Conservation (phyloP, 768 basidiomycete species). For the Amanita pallidorosea region DNA sequence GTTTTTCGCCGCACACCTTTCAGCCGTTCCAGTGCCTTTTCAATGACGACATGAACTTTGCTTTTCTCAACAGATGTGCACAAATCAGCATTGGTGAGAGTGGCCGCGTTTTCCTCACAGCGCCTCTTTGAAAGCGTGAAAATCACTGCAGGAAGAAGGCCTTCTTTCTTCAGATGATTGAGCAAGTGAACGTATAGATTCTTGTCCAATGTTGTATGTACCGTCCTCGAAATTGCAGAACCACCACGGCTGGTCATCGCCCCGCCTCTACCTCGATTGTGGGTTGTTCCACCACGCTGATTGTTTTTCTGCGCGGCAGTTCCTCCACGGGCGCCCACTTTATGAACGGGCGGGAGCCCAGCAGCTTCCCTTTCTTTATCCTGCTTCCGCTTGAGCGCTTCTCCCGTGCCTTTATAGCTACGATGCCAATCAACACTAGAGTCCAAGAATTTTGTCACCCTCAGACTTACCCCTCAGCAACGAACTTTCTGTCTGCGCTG, state of each 20-base stretch:
- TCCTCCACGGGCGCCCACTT: conserved; percentile 72
- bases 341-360: conserved; percentile 78
- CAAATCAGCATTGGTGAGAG: conserved; percentile 79
- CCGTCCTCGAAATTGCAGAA: conserved; percentile 34
- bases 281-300: conserved; percentile 33
- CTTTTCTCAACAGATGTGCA: conserved; percentile 90
- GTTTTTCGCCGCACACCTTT: conserved; percentile 49
- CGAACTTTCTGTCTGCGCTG: conserved; percentile 65
- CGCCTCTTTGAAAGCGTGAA: conserved; percentile 96
- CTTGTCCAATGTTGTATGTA: conserved; percentile 69
- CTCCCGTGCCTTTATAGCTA: conserved; percentile 86
- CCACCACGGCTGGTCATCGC: conserved; percentile 29
- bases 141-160: conserved; percentile 85
- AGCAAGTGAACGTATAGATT: conserved; percentile 92
- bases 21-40: conserved; percentile 81
- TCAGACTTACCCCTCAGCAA: conserved; percentile 57
- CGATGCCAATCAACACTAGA: background rate
- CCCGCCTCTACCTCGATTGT: conserved; percentile 27
- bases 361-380: conserved; percentile 97
- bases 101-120: conserved; percentile 94
- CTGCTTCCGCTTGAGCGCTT: conserved; percentile 86
- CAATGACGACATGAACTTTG: conserved; percentile 90
- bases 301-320: conserved; percentile 45
- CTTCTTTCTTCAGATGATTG: conserved; percentile 74
- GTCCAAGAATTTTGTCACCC: background rate